A percentile compares a stretch with the other conserved stretches of the same genome.
Conservation (phyloP, 2,329 filamentous ascomycete species). For the Phyllosticta paracitricarpa region DNA sequence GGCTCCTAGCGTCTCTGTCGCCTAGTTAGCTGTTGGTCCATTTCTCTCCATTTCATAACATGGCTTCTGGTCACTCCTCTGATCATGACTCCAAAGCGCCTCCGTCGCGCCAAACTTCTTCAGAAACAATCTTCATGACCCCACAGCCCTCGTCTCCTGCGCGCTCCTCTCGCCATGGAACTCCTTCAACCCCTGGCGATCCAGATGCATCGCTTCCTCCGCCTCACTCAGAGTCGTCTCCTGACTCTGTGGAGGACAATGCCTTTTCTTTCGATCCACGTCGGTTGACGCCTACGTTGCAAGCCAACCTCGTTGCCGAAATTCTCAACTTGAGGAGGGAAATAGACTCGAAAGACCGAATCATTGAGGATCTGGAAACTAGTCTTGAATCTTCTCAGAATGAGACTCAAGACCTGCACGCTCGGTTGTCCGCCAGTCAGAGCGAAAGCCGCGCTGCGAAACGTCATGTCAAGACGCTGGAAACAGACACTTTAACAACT, state of each 20-base stretch:
- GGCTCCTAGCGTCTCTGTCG: not conserved
- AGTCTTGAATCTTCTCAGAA: constrained; percentile 59
- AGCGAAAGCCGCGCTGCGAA: constrained; percentile 76
- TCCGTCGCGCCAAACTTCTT: constrained; percentile 57
- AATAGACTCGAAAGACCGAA: constrained; percentile 76
- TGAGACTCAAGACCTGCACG: constrained; percentile 64
- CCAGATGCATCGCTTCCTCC: constrained; percentile 53
- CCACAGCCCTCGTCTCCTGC: constrained; percentile 48
- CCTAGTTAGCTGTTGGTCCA: not conserved
- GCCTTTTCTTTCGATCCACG: constrained; percentile 59
- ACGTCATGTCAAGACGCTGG: constrained; percentile 74
- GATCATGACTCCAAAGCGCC: constrained; percentile 30
- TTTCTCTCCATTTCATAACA: constrained; percentile 12
- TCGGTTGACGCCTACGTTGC: constrained; percentile 87
- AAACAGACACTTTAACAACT: constrained; percentile 79
- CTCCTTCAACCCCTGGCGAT: constrained; percentile 37
- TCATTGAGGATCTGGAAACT: constrained; percentile 76
- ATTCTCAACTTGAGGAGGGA: constrained; percentile 81
- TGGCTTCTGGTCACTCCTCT: constrained; percentile 37
- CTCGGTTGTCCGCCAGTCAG: constrained; percentile 49
- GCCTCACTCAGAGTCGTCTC: constrained; percentile 34
- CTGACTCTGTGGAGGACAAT: not conserved
- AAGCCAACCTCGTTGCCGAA: constrained; percentile 89
- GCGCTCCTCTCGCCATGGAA: constrained; percentile 51
- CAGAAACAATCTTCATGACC: constrained; percentile 62